Evolutionary conservation across 805 yeast species (phyloP).

Genomic region (Hagleromyces aurorensis): DNA sequence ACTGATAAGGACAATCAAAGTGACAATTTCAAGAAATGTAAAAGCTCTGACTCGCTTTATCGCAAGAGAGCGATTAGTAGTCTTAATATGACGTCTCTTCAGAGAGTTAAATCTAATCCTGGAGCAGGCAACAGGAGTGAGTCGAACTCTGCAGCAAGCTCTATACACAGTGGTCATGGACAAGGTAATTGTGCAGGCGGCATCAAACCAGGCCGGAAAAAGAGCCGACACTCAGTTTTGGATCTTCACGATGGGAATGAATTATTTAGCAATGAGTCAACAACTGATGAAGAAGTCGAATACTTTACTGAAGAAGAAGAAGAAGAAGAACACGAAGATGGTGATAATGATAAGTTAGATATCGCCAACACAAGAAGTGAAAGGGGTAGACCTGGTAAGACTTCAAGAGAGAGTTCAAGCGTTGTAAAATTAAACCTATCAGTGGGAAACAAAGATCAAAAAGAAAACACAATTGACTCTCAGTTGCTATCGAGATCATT

Average conservation of each 20-base stretch:
- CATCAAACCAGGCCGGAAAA: constrained; percentile 24
- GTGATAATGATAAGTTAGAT: constrained; percentile 1
- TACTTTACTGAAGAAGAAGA: constrained; percentile 36
- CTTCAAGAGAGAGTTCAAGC: no score
- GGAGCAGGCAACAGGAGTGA: constrained; percentile 8
- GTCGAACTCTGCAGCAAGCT: constrained; percentile 7
- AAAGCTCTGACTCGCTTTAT: constrained; percentile 26
- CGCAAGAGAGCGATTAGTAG: constrained; percentile 26
- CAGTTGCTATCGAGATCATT: constrained; percentile 5
- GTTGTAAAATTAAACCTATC: no score
- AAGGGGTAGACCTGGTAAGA: no score
- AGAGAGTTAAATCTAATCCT: constrained; percentile 20
- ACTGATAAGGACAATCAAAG: constrained; percentile 6
- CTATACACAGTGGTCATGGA: constrained; percentile 8
- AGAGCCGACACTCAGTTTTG: constrained; percentile 24
- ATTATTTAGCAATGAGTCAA: constrained; percentile 16
- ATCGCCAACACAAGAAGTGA: constrained; percentile 2
- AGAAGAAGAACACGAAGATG: constrained; percentile 8
- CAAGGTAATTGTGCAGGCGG: no score
- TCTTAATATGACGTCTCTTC: constrained; percentile 29
- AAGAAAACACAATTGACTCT: no score
- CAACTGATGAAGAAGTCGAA: constrained; percentile 34
- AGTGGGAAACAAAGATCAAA: no score
- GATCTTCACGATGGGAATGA: constrained; percentile 22
- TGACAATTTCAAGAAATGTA: constrained; percentile 18